Conservation (phyloP, 78 protist genomes). For the Cavenderia fasciculata region DNA sequence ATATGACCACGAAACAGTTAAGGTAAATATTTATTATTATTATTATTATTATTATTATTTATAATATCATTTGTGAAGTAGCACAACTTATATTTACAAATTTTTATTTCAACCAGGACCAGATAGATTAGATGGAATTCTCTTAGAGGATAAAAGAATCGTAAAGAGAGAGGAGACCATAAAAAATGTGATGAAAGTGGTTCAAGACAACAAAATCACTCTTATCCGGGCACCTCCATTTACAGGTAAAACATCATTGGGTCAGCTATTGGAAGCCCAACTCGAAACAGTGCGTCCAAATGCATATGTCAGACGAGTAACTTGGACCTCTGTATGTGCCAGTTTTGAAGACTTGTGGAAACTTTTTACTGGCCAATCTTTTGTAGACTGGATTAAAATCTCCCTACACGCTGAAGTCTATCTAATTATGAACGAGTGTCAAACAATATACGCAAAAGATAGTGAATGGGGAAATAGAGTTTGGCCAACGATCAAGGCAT, state of each 20-base stretch:
- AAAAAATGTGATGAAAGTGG: neutral
- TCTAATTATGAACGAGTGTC: neutral
- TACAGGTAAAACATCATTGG: conserved; percentile 5
- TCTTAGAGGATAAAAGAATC: neutral
- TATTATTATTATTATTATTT: too few relatives aligned
- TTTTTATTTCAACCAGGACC: too few relatives aligned
- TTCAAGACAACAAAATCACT: neutral
- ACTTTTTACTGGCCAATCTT: neutral
- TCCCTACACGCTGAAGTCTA: neutral
- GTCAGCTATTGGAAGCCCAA: neutral
- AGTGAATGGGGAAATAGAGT: neutral
- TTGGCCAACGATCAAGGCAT: conserved; percentile 1
- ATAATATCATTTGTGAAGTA: too few relatives aligned
- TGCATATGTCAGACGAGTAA: neutral
- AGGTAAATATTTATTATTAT: too few relatives aligned
- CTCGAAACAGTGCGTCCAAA: neutral
- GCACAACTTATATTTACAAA: too few relatives aligned
- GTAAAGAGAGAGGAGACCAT: neutral
- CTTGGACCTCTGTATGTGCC: neutral
- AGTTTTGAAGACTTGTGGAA: neutral
- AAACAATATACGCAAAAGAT: neutral
- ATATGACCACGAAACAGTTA: too few relatives aligned
- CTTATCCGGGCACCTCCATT: neutral
- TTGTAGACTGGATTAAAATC: neutral
- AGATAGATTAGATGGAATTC: conserved; percentile 2